Percentiles rank a stretch among this genome's conserved stretches.
These are phyloP conservation scores for Paracoccidioides lutzii DNA, from an alignment of 2,329 filamentous ascomycete genomes.

Conservation along the genomic window DNA sequence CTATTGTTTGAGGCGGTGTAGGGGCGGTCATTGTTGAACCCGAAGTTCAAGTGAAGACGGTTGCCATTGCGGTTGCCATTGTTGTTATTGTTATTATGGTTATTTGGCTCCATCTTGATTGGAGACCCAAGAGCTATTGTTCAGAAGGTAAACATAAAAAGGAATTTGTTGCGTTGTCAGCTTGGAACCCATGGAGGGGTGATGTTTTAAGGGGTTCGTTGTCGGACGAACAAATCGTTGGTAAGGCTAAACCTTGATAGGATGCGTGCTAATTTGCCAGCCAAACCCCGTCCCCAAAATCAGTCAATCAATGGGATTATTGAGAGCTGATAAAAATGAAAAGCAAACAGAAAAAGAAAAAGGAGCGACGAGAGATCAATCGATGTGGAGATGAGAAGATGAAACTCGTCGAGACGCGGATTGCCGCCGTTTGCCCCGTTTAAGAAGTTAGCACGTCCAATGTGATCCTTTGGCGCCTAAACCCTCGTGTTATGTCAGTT, in stretches of 20 bases:
- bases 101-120: constrained; percentile 41
- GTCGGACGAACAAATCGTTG: not conserved
- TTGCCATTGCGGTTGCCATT: constrained; percentile 49
- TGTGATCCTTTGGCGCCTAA: not conserved
- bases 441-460: not conserved
- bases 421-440: not conserved
- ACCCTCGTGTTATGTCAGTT: not conserved
- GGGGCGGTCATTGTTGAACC: constrained; percentile 47
- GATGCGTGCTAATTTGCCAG: not conserved
- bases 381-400: not conserved
- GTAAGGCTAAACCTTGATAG: not conserved
- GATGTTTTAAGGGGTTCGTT: not conserved
- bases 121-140: constrained; percentile 13
- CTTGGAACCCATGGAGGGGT: constrained; percentile 1
- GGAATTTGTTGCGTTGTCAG: constrained; percentile 3
- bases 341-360: not conserved
- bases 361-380: not conserved
- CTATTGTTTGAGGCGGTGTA: constrained; percentile 52
- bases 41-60: constrained; percentile 36
- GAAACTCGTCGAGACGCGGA: not conserved
- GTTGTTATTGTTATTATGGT: constrained; percentile 52
- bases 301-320: not conserved
- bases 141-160: constrained; percentile 4
- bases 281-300: not conserved
- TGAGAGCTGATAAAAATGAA: not conserved